A percentile compares a stretch with the other conserved stretches of the same genome.
phyloP scores from a whole-genome alignment of 2,329 filamentous ascomycete genomes.

The Fusarium equiseti region DNA sequence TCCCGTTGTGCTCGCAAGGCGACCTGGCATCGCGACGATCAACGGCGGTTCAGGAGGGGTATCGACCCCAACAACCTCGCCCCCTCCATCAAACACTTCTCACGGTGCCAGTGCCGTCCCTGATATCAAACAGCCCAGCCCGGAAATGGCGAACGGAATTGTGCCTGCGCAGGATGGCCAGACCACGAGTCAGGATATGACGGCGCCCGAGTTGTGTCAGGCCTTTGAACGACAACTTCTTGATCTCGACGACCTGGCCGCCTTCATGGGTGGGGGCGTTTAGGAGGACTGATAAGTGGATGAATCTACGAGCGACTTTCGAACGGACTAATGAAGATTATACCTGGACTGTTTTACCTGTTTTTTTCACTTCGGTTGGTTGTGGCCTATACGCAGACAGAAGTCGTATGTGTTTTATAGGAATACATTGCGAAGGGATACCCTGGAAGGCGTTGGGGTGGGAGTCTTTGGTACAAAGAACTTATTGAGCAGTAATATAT shows the following conservation, averaged over 20 bases:
- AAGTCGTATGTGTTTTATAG: conserved; percentile 28
- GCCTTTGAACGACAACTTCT: conserved; percentile 71
- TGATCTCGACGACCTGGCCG: conserved; percentile 70
- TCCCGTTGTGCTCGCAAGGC: conserved; percentile 61
- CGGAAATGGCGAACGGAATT: conserved; percentile 51
- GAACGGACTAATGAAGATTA: conserved; percentile 25
- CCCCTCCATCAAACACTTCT: conserved; percentile 50
- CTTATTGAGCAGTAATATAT: not conserved
- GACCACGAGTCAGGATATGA: conserved; percentile 65
- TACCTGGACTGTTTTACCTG: conserved; percentile 9
- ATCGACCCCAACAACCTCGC: conserved; percentile 62
- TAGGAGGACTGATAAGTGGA: conserved; percentile 45
- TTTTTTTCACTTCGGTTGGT: not conserved
- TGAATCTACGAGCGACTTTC: conserved; percentile 15
- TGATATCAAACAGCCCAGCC: conserved; percentile 55
- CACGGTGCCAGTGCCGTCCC: conserved; percentile 43
- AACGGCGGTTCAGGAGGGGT: conserved; percentile 66
- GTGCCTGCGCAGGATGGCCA: conserved; percentile 50
- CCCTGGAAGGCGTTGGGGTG: conserved; percentile 46
- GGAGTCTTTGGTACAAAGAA: conserved; percentile 33
- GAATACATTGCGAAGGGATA: conserved; percentile 44
- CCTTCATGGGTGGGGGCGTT: conserved; percentile 73
- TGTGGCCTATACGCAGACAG: conserved; percentile 1
- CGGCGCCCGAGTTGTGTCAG: conserved; percentile 67
- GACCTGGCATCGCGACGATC: conserved; percentile 69